Conservation (phyloP, 1,284 basidiomycete species). For the Abortiporus biennis region DNA sequence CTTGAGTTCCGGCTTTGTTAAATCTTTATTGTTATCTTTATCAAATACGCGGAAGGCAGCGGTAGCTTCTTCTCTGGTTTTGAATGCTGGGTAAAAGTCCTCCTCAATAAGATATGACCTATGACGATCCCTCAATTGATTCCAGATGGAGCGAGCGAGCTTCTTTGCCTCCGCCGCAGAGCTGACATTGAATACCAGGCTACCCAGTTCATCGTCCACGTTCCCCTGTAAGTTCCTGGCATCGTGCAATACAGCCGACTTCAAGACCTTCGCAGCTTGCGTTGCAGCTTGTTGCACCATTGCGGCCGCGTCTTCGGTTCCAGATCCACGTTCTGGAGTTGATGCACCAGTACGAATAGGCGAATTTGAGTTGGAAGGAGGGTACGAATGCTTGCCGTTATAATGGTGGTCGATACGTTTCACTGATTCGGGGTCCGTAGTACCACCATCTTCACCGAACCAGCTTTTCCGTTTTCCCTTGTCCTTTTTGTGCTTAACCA, state of each 20-base stretch:
- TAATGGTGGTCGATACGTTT: slow-evolving; percentile 6
- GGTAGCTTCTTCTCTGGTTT: slow-evolving; percentile 46
- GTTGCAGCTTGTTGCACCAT: slow-evolving; percentile 27
- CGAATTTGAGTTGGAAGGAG: slow-evolving; percentile 24
- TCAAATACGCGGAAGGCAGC: slow-evolving; percentile 75
- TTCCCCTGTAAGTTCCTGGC: slow-evolving; percentile 62
- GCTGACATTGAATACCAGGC: slow-evolving; percentile 45
- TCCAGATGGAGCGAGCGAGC: slow-evolving; percentile 66
- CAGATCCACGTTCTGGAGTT: slow-evolving; percentile 10
- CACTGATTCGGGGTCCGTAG: slow-evolving; percentile 11
- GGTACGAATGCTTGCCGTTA: slow-evolving; percentile 29
- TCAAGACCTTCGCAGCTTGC: slow-evolving; percentile 59
- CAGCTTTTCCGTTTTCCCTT: slow-evolving; percentile 17
- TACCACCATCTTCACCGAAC: slow-evolving; percentile 6
- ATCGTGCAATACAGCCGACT: slow-evolving; percentile 64
- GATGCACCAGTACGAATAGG: slow-evolving; percentile 6
- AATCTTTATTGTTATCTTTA: slow-evolving; percentile 72
- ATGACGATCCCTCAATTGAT: slow-evolving; percentile 48
- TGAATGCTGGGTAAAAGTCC: slow-evolving; percentile 70
- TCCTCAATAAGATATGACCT: slow-evolving; percentile 57
- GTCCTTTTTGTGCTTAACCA: slow-evolving; percentile 13
- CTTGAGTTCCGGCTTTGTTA: slow-evolving; percentile 76
- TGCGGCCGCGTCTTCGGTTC: slow-evolving; percentile 22
- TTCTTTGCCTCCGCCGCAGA: slow-evolving; percentile 65
- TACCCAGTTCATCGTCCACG: slow-evolving; percentile 30